Conservation (phyloP, 306 rosid species). For the Oxytropis ochrocephala region DNA sequence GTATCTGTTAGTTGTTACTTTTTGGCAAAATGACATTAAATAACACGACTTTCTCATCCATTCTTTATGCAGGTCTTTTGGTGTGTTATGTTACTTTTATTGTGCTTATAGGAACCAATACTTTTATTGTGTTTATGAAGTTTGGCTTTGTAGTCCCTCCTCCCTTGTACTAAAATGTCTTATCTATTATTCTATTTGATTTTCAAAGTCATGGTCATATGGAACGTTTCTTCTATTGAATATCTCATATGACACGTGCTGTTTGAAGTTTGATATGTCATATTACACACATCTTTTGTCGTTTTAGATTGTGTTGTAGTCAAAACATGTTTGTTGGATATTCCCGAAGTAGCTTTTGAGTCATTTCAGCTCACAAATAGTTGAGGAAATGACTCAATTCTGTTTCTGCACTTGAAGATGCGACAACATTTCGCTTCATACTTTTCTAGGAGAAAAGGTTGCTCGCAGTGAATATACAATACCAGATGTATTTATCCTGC, state of each 20-base stretch:
- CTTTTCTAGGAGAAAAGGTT: too few species aligned
- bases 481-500: too few species aligned
- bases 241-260: not conserved
- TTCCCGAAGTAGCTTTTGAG: not conserved
- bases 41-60: not conserved
- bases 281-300: not conserved
- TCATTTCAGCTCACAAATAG: not conserved
- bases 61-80: not conserved
- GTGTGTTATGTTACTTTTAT: not conserved
- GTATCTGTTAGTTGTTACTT: constrained; percentile 26
- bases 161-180: not conserved
- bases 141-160: not conserved
- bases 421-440: too few species aligned
- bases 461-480: too few species aligned
- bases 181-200: constrained; percentile 13
- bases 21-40: not conserved
- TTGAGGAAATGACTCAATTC: too few species aligned
- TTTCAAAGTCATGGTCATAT: constrained; percentile 7
- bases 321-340: not conserved
- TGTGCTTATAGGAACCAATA: not conserved
- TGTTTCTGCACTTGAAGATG: too few species aligned
- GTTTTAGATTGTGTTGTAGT: not conserved
- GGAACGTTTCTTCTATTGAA: not conserved
- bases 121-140: not conserved
- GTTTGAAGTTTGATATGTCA: not conserved